Conservation (phyloP, 2,329 filamentous ascomycete species). For the Penicillium sp. region DNA sequence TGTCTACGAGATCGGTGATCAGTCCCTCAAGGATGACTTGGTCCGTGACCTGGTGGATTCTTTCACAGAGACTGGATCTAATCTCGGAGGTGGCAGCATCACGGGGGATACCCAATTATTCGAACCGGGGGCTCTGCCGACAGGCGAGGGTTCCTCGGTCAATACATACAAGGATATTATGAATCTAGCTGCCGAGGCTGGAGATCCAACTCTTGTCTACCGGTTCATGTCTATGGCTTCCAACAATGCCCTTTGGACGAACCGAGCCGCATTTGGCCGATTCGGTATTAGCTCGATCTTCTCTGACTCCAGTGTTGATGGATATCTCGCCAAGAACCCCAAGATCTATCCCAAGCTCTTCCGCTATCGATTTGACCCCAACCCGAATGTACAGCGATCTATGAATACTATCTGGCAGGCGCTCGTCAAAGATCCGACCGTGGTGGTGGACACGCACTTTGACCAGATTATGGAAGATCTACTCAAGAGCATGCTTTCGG, state of each 20-base stretch:
- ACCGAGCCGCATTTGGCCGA: slow-evolving; percentile 91
- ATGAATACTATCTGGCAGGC: slow-evolving; percentile 99
- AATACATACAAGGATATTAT: slow-evolving; percentile 99
- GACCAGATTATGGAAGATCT: slow-evolving; percentile 88
- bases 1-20: slow-evolving; percentile 91
- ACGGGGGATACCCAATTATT: slow-evolving; percentile 92
- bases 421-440: slow-evolving; percentile 84
- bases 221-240: slow-evolving; percentile 97
- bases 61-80: slow-evolving; percentile 72
- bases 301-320: slow-evolving; percentile 75
- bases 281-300: slow-evolving; percentile 93
- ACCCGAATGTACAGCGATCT: slow-evolving; percentile 86
- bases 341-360: slow-evolving; percentile 96
- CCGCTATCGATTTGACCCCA: slow-evolving; percentile 93
- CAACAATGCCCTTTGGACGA: slow-evolving; percentile 96
- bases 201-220: slow-evolving; percentile 94
- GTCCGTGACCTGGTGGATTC: slow-evolving; percentile 86
- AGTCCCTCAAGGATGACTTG: slow-evolving; percentile 77
- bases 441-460: slow-evolving; percentile 80
- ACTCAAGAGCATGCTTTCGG: slow-evolving; percentile 77
- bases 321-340: slow-evolving; percentile 77
- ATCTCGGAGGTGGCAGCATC: slow-evolving; percentile 75
- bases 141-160: slow-evolving; percentile 84
- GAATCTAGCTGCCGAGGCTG: slow-evolving; percentile 91
- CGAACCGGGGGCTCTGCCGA: slow-evolving; percentile 86